These are phyloP conservation scores for Baorangia bicolor DNA, from an alignment of 768 basidiomycete species.

Conservation along the genomic window DNA sequence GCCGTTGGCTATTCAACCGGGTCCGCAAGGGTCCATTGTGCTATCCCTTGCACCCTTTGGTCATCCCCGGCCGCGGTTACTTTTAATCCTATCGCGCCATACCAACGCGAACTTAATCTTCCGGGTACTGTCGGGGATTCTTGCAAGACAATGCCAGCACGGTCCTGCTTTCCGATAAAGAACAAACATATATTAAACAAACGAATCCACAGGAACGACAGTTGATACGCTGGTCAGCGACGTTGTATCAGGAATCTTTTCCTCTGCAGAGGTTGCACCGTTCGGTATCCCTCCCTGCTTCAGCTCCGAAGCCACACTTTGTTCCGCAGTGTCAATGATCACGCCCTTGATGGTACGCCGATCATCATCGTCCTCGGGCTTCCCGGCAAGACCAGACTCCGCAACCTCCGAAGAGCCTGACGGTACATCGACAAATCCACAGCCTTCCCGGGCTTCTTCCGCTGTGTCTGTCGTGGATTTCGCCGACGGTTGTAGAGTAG, in stretches of 20 bases:
- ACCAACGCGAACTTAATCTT: constrained; percentile 12
- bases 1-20: constrained; percentile 10
- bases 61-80: constrained; percentile 14
- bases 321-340: constrained; percentile 19
- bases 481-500: constrained; percentile 24
- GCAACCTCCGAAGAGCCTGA: constrained; percentile 8
- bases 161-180: not conserved
- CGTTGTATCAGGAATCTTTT: constrained; percentile 20
- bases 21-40: constrained; percentile 16
- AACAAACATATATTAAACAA: constrained; percentile 15
- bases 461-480: constrained; percentile 21
- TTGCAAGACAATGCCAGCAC: constrained; percentile 1
- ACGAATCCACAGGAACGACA: constrained; percentile 22
- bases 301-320: constrained; percentile 5
- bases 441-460: constrained; percentile 23
- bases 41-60: constrained; percentile 23
- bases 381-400: constrained; percentile 5
- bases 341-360: constrained; percentile 38
- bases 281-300: constrained; percentile 9
- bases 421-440: constrained; percentile 3
- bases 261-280: constrained; percentile 14
- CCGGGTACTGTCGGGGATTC: not conserved
- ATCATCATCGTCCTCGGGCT: constrained; percentile 42
- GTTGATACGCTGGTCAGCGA: constrained; percentile 13
- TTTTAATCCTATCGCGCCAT: constrained; percentile 2